Base-by-base conservation (phyloP, 306 rosid species). In the Leucaena leucocephala region DNA sequence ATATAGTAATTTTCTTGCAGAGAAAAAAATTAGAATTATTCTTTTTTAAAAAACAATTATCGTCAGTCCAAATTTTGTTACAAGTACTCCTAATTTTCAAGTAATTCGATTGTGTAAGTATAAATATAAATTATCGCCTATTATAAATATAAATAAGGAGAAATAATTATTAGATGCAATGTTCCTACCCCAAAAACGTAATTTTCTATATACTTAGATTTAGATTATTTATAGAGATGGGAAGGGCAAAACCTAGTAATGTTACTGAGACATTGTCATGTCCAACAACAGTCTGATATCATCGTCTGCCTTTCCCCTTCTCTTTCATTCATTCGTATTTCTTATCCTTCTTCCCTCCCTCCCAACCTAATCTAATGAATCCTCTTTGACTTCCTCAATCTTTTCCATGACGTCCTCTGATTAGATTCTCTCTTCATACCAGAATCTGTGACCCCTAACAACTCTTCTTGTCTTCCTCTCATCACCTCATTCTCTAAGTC, bases 371-470 rank as follows among this genome's bases (percentile, higher is more conserved):
- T 77, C 84, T 10, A 1, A 49, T n/a, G 45, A 84, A 71, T 69
- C 73, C 67, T 49, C 67, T 40, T 90, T 84, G 92, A 88, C 92
- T 85, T 85, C 22, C 66, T 78, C 79, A 78, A 76, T 82, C 85
- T 61, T 43, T 74, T 44, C 76, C 15, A 82, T 80, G 95, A 87
- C 89, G 91, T 83, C 83, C 52, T 76, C 84, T 75, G 86, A 84
- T 86, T 85, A 83, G 92, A 90, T 88, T 88, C 91, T 83, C 84
- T 74, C 77, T 80, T 72, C 87, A 1, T 79, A 71, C 82, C 75
- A 79, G 92, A 80, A 85, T 90, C 89, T 82, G 75, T 72, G 64
- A 64, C 48, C 49, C 50, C 38, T 59, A 68, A 68, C 48, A 49
- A 68, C 43, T 54, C 64, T 84, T 67, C 82, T 82, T 78, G 81